These are phyloP conservation scores for Chaetoscypha palmicola DNA, from an alignment of 2,329 filamentous ascomycete species.

Conservation along the genomic window DNA sequence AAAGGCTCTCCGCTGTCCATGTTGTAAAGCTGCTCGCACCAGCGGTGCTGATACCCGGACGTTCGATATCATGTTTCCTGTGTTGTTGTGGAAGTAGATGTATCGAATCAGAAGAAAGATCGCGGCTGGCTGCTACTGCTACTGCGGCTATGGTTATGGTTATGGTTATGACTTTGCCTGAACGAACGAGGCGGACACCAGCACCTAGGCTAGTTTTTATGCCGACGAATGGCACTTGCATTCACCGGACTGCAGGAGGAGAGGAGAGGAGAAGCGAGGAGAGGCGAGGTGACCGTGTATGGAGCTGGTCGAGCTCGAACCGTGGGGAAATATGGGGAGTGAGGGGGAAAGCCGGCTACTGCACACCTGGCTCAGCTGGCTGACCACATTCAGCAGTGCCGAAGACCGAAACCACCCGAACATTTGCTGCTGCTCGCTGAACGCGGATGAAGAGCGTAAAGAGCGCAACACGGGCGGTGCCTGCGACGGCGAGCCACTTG, in stretches of 20 bases:
- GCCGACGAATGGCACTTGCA: not conserved
- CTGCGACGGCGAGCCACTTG: too few species aligned
- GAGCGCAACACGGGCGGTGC: not conserved
- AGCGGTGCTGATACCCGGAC: constrained; percentile 19
- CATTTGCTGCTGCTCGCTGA: not conserved
- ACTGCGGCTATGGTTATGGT: too few species aligned
- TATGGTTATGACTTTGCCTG: too few species aligned
- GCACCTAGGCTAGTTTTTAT: too few species aligned
- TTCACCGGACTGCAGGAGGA: not conserved
- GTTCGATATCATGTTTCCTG: constrained; percentile 23
- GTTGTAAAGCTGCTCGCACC: constrained; percentile 18
- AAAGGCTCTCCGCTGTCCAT: constrained; percentile 33
- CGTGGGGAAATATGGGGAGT: constrained; percentile 1
- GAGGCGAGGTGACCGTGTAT: not conserved
- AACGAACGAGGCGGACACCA: too few species aligned
- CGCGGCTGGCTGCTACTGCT: not conserved
- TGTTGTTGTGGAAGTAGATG: constrained; percentile 1
- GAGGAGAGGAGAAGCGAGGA: not conserved
- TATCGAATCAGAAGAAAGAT: not conserved
- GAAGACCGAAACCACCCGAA: constrained; percentile 4
- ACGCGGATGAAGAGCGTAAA: constrained; percentile 1
- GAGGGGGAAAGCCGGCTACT: not conserved
- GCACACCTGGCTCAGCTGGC: not conserved
- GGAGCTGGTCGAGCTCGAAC: too few species aligned
- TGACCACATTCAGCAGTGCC: not conserved